These are phyloP conservation scores for Lodderomyces jiufengensis DNA, from an alignment of 1,139 yeast genomes.

Conservation along the genomic window DNA sequence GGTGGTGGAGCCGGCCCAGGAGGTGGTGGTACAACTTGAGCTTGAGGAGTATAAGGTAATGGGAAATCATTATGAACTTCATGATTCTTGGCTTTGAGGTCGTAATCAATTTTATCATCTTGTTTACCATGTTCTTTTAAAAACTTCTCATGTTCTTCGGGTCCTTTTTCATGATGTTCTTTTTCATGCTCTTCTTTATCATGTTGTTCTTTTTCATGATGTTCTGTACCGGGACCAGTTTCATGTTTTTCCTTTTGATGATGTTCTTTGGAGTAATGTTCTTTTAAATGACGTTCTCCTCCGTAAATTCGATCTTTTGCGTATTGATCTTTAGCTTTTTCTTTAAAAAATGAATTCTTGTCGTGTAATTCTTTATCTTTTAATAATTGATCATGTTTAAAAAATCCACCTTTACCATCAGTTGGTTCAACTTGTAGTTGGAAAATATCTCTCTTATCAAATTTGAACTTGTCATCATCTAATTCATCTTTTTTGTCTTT, in stretches of 20 bases:
- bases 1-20: background rate
- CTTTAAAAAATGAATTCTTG: background rate
- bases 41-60: background rate
- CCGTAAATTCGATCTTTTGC: constrained; percentile 2
- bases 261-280: constrained; percentile 4
- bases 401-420: no score
- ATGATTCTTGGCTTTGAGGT: no score
- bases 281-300: constrained; percentile 2
- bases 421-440: no score
- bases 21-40: constrained; percentile 1
- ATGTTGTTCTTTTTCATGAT: constrained; percentile 3
- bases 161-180: constrained; percentile 3
- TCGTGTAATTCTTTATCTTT: background rate
- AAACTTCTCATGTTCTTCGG: constrained; percentile 1
- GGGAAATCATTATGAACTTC: background rate
- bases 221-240: constrained; percentile 1
- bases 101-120: background rate
- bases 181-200: constrained; percentile 4
- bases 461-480: no score
- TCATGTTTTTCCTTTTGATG: constrained; percentile 4
- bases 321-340: constrained; percentile 1
- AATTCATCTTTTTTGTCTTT: no score
- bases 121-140: constrained; percentile 3
- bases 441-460: no score
- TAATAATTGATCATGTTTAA: background rate